phyloP scores from a whole-genome alignment of 108 stramenopile species.

The Cyclostephanos tholiformis region DNA sequence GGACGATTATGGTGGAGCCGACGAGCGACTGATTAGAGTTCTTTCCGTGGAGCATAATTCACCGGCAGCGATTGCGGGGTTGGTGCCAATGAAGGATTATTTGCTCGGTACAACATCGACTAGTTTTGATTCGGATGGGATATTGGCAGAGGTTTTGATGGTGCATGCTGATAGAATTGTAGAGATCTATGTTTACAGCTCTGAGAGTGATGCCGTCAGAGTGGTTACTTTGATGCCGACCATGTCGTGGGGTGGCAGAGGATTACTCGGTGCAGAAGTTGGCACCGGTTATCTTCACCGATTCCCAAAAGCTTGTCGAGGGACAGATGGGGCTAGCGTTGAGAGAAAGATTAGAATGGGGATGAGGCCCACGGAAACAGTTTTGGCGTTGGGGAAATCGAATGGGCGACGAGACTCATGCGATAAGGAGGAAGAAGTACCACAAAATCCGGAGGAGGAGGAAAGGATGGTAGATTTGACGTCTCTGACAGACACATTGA shows the following conservation, averaged over 20 bases:
- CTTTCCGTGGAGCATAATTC: constrained; percentile 69
- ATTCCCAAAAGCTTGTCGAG: constrained; percentile 72
- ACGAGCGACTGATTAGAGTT: constrained; percentile 82
- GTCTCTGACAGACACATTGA: constrained; percentile 37
- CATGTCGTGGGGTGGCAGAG: constrained; percentile 83
- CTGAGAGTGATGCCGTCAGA: constrained; percentile 87
- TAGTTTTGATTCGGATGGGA: constrained; percentile 58
- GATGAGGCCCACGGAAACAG: constrained; percentile 35
- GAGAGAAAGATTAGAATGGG: constrained; percentile 70
- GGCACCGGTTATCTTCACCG: constrained; percentile 93
- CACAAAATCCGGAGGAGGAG: constrained; percentile 12
- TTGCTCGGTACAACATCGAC: constrained; percentile 74
- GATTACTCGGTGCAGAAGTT: constrained; percentile 91
- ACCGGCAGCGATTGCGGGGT: constrained; percentile 74
- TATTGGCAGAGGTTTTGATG: constrained; percentile 69
- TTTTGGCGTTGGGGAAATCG: background rate
- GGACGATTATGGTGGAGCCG: constrained; percentile 89
- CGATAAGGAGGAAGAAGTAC: background rate
- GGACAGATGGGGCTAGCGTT: constrained; percentile 63
- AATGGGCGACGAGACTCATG: background rate
- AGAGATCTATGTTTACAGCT: constrained; percentile 94
- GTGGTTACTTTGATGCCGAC: constrained; percentile 90
- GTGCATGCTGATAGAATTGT: constrained; percentile 78
- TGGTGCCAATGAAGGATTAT: constrained; percentile 67
- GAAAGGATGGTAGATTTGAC: constrained; percentile 50